Conservation (phyloP, 176 grass and related monocot genomes). For the Leersia perrieri region DNA sequence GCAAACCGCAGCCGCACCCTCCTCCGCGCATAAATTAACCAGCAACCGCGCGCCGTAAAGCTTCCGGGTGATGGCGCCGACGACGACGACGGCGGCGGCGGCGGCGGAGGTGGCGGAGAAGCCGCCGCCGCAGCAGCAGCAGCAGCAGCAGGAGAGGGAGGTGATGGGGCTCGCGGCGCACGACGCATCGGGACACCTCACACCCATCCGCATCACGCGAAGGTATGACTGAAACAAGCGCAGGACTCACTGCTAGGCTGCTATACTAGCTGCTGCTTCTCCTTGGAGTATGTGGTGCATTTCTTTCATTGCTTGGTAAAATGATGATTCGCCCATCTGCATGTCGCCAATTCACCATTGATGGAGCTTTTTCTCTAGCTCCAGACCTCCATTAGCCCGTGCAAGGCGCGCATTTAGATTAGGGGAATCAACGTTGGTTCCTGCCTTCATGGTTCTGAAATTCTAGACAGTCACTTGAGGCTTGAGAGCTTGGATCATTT, state of each 20-base stretch:
- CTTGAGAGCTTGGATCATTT: background rate
- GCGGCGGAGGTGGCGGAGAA: too few relatives aligned
- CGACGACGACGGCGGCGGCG: background rate
- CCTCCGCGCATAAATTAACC: background rate
- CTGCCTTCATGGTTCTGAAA: too few relatives aligned
- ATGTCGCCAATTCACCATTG: background rate
- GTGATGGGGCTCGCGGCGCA: slow-evolving; percentile 55
- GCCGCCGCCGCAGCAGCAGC: too few relatives aligned
- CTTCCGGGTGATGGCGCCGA: slow-evolving; percentile 29
- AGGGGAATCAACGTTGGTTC: too few relatives aligned
- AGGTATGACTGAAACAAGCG: slow-evolving; percentile 41
- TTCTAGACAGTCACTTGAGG: background rate
- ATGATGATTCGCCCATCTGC: background rate
- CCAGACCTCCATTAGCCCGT: too few relatives aligned
- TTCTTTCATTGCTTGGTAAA: too few relatives aligned
- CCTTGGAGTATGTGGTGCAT: background rate
- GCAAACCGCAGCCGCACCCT: background rate
- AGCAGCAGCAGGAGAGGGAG: slow-evolving; percentile 42
- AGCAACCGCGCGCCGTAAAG: background rate
- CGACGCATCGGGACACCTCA: slow-evolving; percentile 61
- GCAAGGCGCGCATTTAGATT: too few relatives aligned
- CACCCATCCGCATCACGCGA: slow-evolving; percentile 54
- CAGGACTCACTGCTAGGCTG: background rate
- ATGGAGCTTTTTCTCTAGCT: background rate
- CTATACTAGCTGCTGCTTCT: too few relatives aligned